phyloP scores from a whole-genome alignment of 495 filamentous ascomycete species.

The Xylaria curta region DNA sequence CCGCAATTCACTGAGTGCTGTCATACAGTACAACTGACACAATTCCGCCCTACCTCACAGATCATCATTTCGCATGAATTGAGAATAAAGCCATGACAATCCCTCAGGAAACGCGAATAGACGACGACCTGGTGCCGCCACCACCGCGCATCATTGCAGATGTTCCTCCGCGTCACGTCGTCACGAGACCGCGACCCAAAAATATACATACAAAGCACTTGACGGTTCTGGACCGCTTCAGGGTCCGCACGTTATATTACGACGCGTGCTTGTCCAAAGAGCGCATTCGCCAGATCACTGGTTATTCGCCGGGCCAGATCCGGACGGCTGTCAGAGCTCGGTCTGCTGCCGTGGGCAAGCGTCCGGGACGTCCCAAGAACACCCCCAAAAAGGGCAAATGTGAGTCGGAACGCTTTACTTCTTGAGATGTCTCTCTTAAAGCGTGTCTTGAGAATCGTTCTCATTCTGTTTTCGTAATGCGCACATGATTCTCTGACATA shows the following conservation, averaged over 20 bases:
- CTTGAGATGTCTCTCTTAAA: background rate
- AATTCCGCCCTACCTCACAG: background rate
- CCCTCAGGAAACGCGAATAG: background rate
- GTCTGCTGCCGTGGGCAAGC: conserved; percentile 30
- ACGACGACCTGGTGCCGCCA: conserved; percentile 18
- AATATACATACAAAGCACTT: conserved; percentile 38
- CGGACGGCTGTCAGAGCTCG: conserved; percentile 36
- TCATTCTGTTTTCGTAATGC: background rate
- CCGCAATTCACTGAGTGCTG: background rate
- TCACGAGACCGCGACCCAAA: conserved; percentile 30
- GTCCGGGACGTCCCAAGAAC: conserved; percentile 35
- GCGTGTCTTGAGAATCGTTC: background rate
- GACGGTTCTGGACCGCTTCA: conserved; percentile 37
- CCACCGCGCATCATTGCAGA: conserved; percentile 21
- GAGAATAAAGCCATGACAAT: background rate
- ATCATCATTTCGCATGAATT: background rate
- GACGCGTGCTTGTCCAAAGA: conserved; percentile 35
- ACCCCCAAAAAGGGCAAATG: conserved; percentile 6
- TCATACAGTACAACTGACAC: background rate
- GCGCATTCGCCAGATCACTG: conserved; percentile 38
- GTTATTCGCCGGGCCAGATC: conserved; percentile 39
- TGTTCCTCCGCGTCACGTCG: background rate
- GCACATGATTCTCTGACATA: background rate
- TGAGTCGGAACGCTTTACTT: background rate
- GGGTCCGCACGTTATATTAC: conserved; percentile 39